Base-by-base conservation (phyloP, 805 yeast species). In the Cyberlindnera saturnus region DNA sequence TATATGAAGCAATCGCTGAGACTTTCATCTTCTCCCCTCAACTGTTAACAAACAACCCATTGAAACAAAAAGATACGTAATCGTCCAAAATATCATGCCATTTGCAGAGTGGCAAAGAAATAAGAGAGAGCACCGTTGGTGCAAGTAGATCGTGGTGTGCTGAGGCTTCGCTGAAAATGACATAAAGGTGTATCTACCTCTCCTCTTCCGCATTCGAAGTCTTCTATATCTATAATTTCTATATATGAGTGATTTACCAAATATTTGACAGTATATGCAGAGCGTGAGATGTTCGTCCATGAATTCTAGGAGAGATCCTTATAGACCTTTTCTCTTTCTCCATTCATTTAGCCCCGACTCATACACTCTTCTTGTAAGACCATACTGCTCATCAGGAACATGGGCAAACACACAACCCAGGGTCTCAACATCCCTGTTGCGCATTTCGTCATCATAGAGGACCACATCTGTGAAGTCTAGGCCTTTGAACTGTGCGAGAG, bases 401-500 rank as follows among this genome's bases (percentile, higher is more conserved):
- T 79, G 75, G 14, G 78, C 76, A 61, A 88, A 88, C 41, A 75
- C 73, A 23, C 86, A 87, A 4, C 89, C 89, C 14, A 84, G 70
- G 5, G 60, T 52, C 54, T 77, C 82, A 4, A 88, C 96, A 52
- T 88, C 96, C 47, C 65, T 72, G 56, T 88, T 88, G 49, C 96
- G 70, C 43, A 64, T 55, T 61, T 88, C 96, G 60, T 88, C 96
- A 57, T 88, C 96, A 55, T 78, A 88, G 43, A 85, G 53, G 16
- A 77, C 67, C 15, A 63, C 58, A 9, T 55, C 55, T 13, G 57
- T 42, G 2, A 66, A 65, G n/a, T 73, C 61, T 66, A 86, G 71
- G 33, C 81, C 81, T 5, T 62, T 49, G 33, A 57, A 67, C 9
- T 77, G 62, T 13, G 71, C 70, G 5, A 79, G 66, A 32, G 86